Conservation (phyloP, 1,139 yeast species). For the Pichia sp. region DNA sequence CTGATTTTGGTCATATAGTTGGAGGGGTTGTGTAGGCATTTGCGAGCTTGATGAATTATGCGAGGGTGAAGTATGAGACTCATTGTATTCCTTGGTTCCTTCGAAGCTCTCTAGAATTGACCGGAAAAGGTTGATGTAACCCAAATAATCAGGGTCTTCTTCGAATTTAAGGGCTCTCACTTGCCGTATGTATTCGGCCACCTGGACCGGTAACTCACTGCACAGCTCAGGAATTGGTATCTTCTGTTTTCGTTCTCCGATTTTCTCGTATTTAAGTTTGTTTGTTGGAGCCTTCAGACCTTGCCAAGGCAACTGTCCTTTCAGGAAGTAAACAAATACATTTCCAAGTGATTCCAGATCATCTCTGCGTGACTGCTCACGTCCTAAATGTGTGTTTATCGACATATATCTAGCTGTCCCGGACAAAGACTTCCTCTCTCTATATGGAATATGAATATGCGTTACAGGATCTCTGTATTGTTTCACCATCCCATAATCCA, state of each 20-base stretch:
- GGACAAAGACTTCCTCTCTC: constrained; percentile 67
- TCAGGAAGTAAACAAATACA: constrained; percentile 57
- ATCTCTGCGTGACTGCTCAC: constrained; percentile 62
- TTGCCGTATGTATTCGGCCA: constrained; percentile 78
- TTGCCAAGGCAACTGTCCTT: constrained; percentile 59
- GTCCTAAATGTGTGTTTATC: constrained; percentile 58
- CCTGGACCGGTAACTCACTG: constrained; percentile 78
- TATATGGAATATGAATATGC: constrained; percentile 91
- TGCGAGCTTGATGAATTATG: not conserved
- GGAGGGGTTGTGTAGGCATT: not conserved
- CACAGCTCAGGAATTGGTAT: constrained; percentile 77
- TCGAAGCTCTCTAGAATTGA: constrained; percentile 69
- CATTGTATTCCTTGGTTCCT: not conserved
- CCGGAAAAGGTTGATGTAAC: constrained; percentile 69
- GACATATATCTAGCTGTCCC: constrained; percentile 68
- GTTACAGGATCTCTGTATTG: constrained; percentile 95
- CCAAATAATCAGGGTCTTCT: constrained; percentile 50
- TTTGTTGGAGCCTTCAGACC: constrained; percentile 73
- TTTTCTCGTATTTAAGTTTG: constrained; percentile 76
- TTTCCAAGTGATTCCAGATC: constrained; percentile 62
- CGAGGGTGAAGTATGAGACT: not conserved
- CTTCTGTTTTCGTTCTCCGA: constrained; percentile 36
- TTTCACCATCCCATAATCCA: constrained; percentile 96
- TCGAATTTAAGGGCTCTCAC: constrained; percentile 70
- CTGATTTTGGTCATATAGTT: not conserved